Base-by-base conservation (phyloP, 73 alveolate species). In the Urostyla sp. region DNA sequence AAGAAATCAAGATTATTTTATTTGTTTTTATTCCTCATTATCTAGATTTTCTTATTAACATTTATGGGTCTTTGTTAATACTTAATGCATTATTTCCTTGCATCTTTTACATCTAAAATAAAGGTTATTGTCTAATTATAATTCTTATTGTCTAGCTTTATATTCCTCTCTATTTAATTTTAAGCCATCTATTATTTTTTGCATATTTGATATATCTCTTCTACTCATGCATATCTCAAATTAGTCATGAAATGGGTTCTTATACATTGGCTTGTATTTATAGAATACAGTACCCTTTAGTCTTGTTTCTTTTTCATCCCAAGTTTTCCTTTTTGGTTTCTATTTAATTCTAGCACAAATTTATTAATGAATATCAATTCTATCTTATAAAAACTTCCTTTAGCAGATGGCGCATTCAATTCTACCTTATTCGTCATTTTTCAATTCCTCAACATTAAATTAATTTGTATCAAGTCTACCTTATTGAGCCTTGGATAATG, bases 351-450 rank as follows among this genome's bases (percentile, higher is more conserved):
- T 77, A 37, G 40, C 21, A 38, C 89, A 77, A 20, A 77, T 53
- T 10, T 26, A 72, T 45, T 77, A 37, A 46, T 77, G 89, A 7
- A 58, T 77, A 35, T 77, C 89, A 4, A 77, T 55, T 60, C 89
- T 59, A 27, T 77, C 89, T 26, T 49, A 46, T n/a, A 40, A 57
- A 32, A 77, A 77, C 46, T 77, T 77, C 34, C 89, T 58, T 5
- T 10, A 28, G 60, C 89, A 77, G 55, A 61, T 45, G 15, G 80
- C 75, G 60, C 89, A 77, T 6, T 46, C 48, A 13, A 53, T 35
- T 16, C 86, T 2, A 2, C 36, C 56, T 30, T 46, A 30, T 49
- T 72, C 85, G 31, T 72, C 75, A 11, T 0, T 16, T 49, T 53
- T 60, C 27, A 30, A 52, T 2, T 26, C 50, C 40, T 50, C 40